These are phyloP conservation scores for Fusarium chaquense DNA, from an alignment of 2,329 filamentous ascomycete genomes.

Conservation along the genomic window DNA sequence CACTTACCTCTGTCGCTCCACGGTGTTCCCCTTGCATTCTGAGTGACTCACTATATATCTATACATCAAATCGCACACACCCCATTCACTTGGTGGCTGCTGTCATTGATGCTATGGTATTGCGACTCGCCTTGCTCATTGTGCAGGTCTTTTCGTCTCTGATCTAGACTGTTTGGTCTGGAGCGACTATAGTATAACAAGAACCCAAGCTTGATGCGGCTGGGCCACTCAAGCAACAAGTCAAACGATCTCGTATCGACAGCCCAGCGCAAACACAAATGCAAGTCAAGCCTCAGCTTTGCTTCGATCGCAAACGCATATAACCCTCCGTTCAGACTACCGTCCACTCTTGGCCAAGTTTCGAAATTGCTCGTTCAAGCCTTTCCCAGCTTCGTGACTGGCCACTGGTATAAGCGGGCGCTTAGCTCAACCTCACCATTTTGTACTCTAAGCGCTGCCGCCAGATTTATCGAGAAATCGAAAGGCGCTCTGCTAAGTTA, in stretches of 20 bases:
- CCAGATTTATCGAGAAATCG: slow-evolving; percentile 32
- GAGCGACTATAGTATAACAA: slow-evolving; percentile 33
- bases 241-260: slow-evolving; percentile 27
- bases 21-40: slow-evolving; percentile 47
- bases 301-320: slow-evolving; percentile 15
- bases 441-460: slow-evolving; percentile 46
- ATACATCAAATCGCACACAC: slow-evolving; percentile 26
- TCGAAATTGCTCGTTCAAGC: slow-evolving; percentile 31
- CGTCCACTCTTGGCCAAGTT: slow-evolving; percentile 39
- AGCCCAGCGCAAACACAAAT: slow-evolving; percentile 18
- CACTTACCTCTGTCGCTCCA: slow-evolving; percentile 42
- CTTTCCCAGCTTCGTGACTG: slow-evolving; percentile 41
- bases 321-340: slow-evolving; percentile 2
- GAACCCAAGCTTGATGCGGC: slow-evolving; percentile 42
- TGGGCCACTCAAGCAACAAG: slow-evolving; percentile 43
- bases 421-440: slow-evolving; percentile 34
- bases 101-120: slow-evolving; percentile 34
- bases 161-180: slow-evolving; percentile 8
- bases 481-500: slow-evolving; percentile 31
- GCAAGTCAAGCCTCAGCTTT: slow-evolving; percentile 19
- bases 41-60: slow-evolving; percentile 47
- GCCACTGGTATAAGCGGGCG: slow-evolving; percentile 41
- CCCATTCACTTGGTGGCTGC: slow-evolving; percentile 48
- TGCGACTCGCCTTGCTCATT: slow-evolving; percentile 13
- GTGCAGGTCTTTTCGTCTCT: slow-evolving; percentile 31